Base-by-base conservation (phyloP, 2,329 filamentous ascomycete genomes). In the Colletotrichum sp. region DNA sequence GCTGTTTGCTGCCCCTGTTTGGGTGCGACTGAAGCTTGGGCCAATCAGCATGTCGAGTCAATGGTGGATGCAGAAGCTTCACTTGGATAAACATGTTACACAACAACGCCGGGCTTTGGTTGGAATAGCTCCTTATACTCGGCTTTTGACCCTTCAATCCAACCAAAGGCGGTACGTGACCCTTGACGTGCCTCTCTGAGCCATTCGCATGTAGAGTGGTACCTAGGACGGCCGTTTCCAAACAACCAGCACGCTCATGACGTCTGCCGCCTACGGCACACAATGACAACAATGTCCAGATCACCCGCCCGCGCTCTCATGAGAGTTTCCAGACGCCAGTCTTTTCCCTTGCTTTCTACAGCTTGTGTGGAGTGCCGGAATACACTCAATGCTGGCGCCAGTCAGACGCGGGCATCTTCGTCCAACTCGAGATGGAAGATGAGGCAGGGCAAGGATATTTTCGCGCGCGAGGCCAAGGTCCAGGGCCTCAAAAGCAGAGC, bases 401-500 rank as follows among this genome's bases (percentile, higher is more conserved):
- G 10, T 18, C 74, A 75, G 39, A 66, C 32, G 61, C 67, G 75
- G n/a, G 22, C 58, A 74, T 85, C 89, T 1, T 96, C 95, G 4
- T 95, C 93, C 2, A 94, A 91, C 61, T 86, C 85, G 66, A 88
- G 92, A 84, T 99, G 97, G 97, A 95, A 95, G 83, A 89, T 90
- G 68, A 93, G 97, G 25, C 96, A 98, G 82, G 87, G 87, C 52
- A 89, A 85, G 55, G 97, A 99, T 85, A 85, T 85, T 22, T 98
- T 92, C 82, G 91, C 94, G 0, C 91, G 91, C 71, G 91, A 94
- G 79, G 96, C 97, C 61, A 94, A 92, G 81, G 92, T 97, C 3
- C 90, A 94, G 78, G 93, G 93, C 0, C 86, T 98, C 74, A 98
- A 96, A 85, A 97, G 95, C 80, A 92, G 97, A 77, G 97, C 97